Base-by-base conservation (phyloP, 345 rosid genomes). In the Noccaea caerulescens region DNA sequence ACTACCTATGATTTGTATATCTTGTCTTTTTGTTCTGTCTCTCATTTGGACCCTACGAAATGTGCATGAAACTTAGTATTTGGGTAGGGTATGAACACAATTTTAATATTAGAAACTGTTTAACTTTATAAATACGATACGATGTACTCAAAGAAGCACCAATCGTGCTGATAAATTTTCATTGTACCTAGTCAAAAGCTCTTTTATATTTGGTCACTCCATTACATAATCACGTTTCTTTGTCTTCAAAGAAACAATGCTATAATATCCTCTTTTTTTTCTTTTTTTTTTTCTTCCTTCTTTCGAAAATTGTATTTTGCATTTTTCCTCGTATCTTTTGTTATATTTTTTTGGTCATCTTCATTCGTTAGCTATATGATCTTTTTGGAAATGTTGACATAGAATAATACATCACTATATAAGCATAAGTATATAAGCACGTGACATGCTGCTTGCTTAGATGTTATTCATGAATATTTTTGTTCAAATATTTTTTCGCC, bases 391-490 rank as follows among this genome's bases (percentile, higher is more conserved):
- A 49, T 11, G 12, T 33, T 16, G 27, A 27, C 30, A 20, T 20
- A 20, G 23, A 20, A 20, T 20, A 20, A 20, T 20, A 20, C 18
- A 59, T 58, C 18, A 38, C 34, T 57, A 8, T 57, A 8, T n/a
- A 58, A 50, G 23, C n/a, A 50, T 52, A 8, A 65, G 9, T 43
- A 33, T 33, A 12, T 20, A n/a, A 20, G 45, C 41, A 72, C 54
- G 39, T 72, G 69, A 43, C 63, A 72, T 33, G 69, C 33, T 59
- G 34, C 49, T 23, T 56, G 49, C 47, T 34, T 14, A 56, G 61
- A 56, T 56, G 23, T 10, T 56, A n/a, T 55, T 55, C 23, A 33
- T 33, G 41, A 55, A 55, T 55, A 33, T 13, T 4, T 54, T 6
- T 5, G 43, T 20, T 58, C 11, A 27, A 6, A 8, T 10, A 18